Conservation (phyloP, 495 filamentous ascomycete genomes). For the Penicillium crystallinum region DNA sequence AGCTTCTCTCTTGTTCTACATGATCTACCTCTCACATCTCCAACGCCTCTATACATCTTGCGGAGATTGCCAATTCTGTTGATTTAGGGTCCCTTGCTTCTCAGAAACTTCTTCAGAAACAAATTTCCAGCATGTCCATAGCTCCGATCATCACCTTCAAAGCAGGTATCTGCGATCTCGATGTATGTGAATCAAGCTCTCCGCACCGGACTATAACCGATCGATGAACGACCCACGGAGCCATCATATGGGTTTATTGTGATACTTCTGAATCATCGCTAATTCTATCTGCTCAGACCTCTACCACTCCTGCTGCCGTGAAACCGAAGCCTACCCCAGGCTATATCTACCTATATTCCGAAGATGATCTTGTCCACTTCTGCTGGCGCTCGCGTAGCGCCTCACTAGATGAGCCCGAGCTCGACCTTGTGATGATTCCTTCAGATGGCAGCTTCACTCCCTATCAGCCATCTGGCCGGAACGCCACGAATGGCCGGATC, state of each 20-base stretch:
- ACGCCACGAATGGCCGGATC: slow-evolving; percentile 79
- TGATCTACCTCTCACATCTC: slow-evolving; percentile 2
- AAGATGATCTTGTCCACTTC: slow-evolving; percentile 94
- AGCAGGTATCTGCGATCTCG: slow-evolving; percentile 83
- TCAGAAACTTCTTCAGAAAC: not conserved
- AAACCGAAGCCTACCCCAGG: slow-evolving; percentile 66
- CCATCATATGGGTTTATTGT: not conserved
- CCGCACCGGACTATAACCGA: not conserved
- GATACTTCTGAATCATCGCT: slow-evolving; percentile 5
- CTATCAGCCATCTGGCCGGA: slow-evolving; percentile 58
- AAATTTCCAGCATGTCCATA: slow-evolving; percentile 59
- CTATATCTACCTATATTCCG: slow-evolving; percentile 88
- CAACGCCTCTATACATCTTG: slow-evolving; percentile 3
- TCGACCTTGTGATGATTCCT: slow-evolving; percentile 89
- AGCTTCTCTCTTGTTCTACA: slow-evolving; percentile 19
- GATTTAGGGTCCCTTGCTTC: not conserved
- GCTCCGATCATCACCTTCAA: slow-evolving; percentile 92
- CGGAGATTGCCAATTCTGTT: slow-evolving; percentile 8
- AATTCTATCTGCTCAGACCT: slow-evolving; percentile 39
- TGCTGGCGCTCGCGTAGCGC: slow-evolving; percentile 79
- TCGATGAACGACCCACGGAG: not conserved
- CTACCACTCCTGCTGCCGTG: slow-evolving; percentile 58
- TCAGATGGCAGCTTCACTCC: slow-evolving; percentile 78
- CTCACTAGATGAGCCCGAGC: slow-evolving; percentile 60
- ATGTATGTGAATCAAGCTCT: slow-evolving; percentile 52